These are phyloP conservation scores for Alternaria sp. DNA, from an alignment of 2,329 filamentous ascomycete genomes.

Conservation along the genomic window DNA sequence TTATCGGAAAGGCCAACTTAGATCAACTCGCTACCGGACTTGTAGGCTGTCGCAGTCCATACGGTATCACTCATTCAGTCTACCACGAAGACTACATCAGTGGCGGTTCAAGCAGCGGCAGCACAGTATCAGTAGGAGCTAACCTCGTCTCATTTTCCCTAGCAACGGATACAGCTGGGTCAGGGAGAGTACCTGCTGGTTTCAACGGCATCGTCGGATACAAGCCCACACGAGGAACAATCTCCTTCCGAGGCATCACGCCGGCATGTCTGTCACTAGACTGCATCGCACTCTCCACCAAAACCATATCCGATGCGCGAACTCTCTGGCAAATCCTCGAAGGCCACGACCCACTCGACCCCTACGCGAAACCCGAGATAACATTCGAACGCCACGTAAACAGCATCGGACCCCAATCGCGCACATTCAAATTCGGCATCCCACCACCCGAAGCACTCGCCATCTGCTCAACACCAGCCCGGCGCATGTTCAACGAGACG, in stretches of 20 bases:
- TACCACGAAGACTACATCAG: constrained; percentile 61
- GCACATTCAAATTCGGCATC: constrained; percentile 59
- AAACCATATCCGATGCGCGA: constrained; percentile 59
- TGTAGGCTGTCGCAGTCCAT: constrained; percentile 66
- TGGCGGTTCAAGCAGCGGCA: constrained; percentile 66
- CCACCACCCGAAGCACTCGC: constrained; percentile 57
- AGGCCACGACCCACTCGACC: constrained; percentile 59
- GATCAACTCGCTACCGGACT: constrained; percentile 71
- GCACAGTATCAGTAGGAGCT: constrained; percentile 62
- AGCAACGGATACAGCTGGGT: constrained; percentile 65
- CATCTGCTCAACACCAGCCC: constrained; percentile 53
- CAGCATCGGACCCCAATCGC: constrained; percentile 46
- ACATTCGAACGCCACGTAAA: constrained; percentile 47
- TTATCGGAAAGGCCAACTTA: constrained; percentile 68
- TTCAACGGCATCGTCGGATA: constrained; percentile 65
- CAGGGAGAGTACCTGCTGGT: constrained; percentile 61
- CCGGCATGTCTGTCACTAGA: constrained; percentile 67
- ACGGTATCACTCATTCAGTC: constrained; percentile 63
- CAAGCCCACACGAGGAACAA: constrained; percentile 61
- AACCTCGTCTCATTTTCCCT: constrained; percentile 64
- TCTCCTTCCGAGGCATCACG: constrained; percentile 60
- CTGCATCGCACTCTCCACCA: constrained; percentile 64
- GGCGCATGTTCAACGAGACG: constrained; percentile 44
- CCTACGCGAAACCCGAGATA: constrained; percentile 59
- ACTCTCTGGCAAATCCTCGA: constrained; percentile 58